Evolutionary conservation across 2,329 filamentous ascomycete species (phyloP).

Genomic region (Tympanopsis confertula): DNA sequence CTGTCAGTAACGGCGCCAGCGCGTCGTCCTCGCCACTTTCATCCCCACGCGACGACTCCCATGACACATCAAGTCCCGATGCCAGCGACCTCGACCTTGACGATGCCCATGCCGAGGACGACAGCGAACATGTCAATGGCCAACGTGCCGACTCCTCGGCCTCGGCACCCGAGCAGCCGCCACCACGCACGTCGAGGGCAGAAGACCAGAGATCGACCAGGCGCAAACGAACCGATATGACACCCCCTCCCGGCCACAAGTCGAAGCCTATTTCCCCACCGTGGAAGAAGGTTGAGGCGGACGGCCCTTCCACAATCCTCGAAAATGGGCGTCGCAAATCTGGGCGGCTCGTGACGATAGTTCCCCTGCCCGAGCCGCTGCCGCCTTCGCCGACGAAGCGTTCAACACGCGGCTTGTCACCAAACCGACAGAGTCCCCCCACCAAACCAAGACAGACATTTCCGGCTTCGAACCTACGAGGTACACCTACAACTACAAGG

Average conservation of each 20-base stretch:
- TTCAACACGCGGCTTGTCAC: too few species aligned
- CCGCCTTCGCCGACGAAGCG: background rate
- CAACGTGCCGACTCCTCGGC: background rate
- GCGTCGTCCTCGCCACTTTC: constrained; percentile 5
- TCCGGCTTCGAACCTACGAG: too few species aligned
- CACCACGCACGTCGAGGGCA: background rate
- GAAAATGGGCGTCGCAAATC: constrained; percentile 62
- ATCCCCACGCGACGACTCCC: constrained; percentile 10
- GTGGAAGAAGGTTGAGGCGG: constrained; percentile 77
- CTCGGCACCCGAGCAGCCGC: background rate
- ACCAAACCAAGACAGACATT: too few species aligned
- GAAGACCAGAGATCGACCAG: background rate
- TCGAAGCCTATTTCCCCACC: constrained; percentile 64
- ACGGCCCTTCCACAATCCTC: constrained; percentile 77
- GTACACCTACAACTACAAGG: too few species aligned
- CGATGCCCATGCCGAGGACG: constrained; percentile 7
- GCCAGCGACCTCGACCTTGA: constrained; percentile 6
- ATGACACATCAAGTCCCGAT: constrained; percentile 10
- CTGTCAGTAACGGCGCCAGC: too few species aligned
- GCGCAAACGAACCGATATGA: too few species aligned
- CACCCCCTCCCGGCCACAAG: constrained; percentile 28
- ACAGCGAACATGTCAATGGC: constrained; percentile 3
- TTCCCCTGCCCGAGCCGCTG: constrained; percentile 26
- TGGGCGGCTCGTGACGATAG: constrained; percentile 42
- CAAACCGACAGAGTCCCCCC: too few species aligned